Percentiles rank a stretch among this genome's conserved stretches.
phyloP scores from a whole-genome alignment of 2,329 filamentous ascomycete species.

The Cytospora piceicola region DNA sequence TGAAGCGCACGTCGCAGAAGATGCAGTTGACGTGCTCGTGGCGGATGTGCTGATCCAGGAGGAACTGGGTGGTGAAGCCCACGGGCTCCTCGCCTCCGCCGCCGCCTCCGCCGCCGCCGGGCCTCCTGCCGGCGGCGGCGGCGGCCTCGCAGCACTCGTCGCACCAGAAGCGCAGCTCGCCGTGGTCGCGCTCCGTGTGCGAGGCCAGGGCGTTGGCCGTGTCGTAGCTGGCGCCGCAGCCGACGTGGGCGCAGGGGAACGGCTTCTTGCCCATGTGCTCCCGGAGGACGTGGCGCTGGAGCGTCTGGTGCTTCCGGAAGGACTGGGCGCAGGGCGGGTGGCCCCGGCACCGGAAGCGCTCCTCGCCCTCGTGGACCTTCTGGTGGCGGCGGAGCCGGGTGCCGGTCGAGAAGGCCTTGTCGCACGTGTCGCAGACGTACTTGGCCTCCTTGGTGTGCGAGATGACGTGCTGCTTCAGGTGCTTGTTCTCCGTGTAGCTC shows the following conservation, averaged over 20 bases:
- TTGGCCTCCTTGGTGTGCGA: conserved; percentile 74
- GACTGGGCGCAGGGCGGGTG: conserved; percentile 72
- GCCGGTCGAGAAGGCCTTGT: conserved; percentile 79
- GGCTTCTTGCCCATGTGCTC: conserved; percentile 74
- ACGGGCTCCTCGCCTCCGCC: conserved; percentile 46
- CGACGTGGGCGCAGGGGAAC: conserved; percentile 66
- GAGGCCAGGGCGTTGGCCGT: conserved; percentile 70
- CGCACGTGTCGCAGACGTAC: conserved; percentile 74
- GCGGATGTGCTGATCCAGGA: conserved; percentile 74
- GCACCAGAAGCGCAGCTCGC: conserved; percentile 74
- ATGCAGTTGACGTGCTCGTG: conserved; percentile 75
- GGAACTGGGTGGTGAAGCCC: conserved; percentile 72
- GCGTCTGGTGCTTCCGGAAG: conserved; percentile 86
- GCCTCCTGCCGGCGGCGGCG: conserved; percentile 39
- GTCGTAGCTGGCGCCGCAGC: conserved; percentile 73
- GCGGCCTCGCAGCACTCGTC: conserved; percentile 62
- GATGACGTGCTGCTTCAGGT: conserved; percentile 83
- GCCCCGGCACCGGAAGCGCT: conserved; percentile 74
- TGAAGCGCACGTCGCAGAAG: conserved; percentile 71
- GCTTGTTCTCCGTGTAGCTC: conserved; percentile 82
- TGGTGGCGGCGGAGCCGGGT: conserved; percentile 78
- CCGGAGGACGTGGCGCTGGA: conserved; percentile 79
- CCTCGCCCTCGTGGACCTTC: conserved; percentile 76
- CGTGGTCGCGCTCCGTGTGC: conserved; percentile 73
- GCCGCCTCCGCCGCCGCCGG: no score